These are phyloP conservation scores for Metschnikowia corniflorae DNA, from an alignment of 805 yeast species.

Conservation along the genomic window DNA sequence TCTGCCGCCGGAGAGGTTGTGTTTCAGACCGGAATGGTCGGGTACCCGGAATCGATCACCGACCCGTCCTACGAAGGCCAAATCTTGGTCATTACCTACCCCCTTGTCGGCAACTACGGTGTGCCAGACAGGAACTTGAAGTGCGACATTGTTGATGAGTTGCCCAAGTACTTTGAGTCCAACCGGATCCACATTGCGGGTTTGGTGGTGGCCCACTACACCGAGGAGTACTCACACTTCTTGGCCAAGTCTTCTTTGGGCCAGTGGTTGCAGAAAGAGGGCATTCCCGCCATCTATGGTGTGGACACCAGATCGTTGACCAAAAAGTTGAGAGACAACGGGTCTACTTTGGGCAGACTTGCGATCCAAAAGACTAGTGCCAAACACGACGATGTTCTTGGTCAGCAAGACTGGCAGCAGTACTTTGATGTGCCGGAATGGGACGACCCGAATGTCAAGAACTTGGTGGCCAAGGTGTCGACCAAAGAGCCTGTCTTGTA, in stretches of 20 bases:
- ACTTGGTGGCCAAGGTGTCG: conserved; percentile 90
- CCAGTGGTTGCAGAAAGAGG: conserved; percentile 87
- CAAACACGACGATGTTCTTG: conserved; percentile 29
- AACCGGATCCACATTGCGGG: conserved; percentile 93
- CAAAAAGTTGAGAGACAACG: conserved; percentile 85
- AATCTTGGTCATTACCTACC: conserved; percentile 92
- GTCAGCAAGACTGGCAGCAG: conserved; percentile 50
- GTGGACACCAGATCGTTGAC: conserved; percentile 96
- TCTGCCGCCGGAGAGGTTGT: conserved; percentile 95
- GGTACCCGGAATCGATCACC: conserved; percentile 96
- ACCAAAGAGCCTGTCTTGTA: conserved; percentile 70
- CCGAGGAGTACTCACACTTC: conserved; percentile 92
- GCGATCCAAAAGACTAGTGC: conserved; percentile 50
- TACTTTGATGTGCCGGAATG: conserved; percentile 77
- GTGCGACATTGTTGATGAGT: conserved; percentile 68
- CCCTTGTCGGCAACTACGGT: conserved; percentile 97
- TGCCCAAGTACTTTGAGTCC: conserved; percentile 94
- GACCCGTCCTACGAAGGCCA: conserved; percentile 99
- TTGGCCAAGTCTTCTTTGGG: conserved; percentile 91
- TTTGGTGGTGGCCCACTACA: conserved; percentile 92
- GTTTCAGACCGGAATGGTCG: conserved; percentile 99
- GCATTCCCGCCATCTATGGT: conserved; percentile 95
- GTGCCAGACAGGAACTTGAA: conserved; percentile 80
- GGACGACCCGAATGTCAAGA: conserved; percentile 88
- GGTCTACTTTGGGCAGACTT: conserved; percentile 90